A percentile compares a stretch with the other conserved stretches of the same genome.
Evolutionary conservation across 176 grass and related monocot species (phyloP).

Genomic region (Ampelocalamus luodianensis): DNA sequence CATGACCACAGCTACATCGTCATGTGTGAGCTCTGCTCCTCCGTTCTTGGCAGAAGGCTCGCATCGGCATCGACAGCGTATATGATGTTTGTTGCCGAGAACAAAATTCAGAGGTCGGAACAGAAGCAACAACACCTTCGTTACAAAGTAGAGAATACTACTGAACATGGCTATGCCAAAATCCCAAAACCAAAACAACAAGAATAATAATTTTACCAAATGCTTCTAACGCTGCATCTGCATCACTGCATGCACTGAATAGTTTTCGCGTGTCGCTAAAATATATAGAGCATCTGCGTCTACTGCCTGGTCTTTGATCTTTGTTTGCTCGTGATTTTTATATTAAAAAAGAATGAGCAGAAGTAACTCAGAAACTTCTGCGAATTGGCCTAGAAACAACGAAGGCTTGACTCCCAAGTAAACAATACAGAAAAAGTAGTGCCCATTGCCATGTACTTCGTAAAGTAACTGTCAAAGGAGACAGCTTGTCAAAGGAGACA

Average conservation of each 20-base stretch:
- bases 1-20: not conserved
- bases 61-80: not conserved
- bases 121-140: not conserved
- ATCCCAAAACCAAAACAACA: not conserved
- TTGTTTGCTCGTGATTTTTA: not conserved
- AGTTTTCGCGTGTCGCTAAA: not conserved
- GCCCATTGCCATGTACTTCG: not conserved
- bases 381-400: not conserved
- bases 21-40: not conserved
- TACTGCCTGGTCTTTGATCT: not conserved
- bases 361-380: not conserved
- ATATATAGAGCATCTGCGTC: not conserved
- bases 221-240: not conserved
- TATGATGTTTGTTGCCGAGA: not conserved
- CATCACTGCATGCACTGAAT: not conserved
- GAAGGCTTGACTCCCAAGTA: not conserved
- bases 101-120: not conserved
- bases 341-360: not conserved
- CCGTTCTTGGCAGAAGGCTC: not conserved
- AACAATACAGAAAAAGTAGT: not conserved
- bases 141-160: not conserved
- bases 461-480: too few species aligned
- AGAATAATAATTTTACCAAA: not conserved
- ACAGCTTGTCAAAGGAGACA: too few species aligned
- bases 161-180: not conserved